Percentiles rank a stretch among this genome's conserved stretches.
These are phyloP conservation scores for Austroboletus eburneus DNA, from an alignment of 768 basidiomycete species.

Conservation along the genomic window DNA sequence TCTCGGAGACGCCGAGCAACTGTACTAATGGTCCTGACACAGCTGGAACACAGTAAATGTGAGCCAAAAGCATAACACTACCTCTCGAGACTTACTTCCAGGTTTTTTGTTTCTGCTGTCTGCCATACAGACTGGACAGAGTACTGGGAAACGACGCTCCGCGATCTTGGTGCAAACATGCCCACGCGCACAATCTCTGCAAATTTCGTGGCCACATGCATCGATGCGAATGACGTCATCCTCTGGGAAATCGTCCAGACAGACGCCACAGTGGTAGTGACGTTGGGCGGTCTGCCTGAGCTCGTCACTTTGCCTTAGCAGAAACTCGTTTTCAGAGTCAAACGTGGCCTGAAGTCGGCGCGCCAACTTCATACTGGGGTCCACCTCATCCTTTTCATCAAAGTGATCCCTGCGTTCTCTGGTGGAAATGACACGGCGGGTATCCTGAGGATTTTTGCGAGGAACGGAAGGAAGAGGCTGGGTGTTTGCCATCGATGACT, in stretches of 20 bases:
- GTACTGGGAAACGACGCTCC: slow-evolving; percentile 54
- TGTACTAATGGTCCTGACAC: slow-evolving; percentile 36
- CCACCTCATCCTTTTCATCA: neutral
- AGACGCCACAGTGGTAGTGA: slow-evolving; percentile 51
- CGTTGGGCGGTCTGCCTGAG: slow-evolving; percentile 31
- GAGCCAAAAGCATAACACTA: neutral
- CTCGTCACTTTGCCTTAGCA: slow-evolving; percentile 30
- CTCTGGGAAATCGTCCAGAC: slow-evolving; percentile 46
- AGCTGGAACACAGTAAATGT: slow-evolving; percentile 23
- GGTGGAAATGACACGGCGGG: too few species aligned
- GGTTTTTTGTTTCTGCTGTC: slow-evolving; percentile 28
- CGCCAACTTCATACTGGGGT: slow-evolving; percentile 22
- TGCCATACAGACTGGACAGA: slow-evolving; percentile 54
- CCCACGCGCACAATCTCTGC: slow-evolving; percentile 45
- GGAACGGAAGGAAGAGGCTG: neutral
- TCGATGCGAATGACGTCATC: slow-evolving; percentile 41
- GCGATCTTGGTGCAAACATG: slow-evolving; percentile 46
- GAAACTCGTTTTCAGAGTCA: slow-evolving; percentile 37
- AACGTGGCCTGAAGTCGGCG: slow-evolving; percentile 35
- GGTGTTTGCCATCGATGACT: neutral
- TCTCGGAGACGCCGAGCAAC: slow-evolving; percentile 41
- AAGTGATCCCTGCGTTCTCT: neutral
- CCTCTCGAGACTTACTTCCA: slow-evolving; percentile 26
- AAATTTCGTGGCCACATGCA: slow-evolving; percentile 49
- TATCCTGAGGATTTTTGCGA: too few species aligned